phyloP scores from a whole-genome alignment of 2,329 filamentous ascomycete species.

The Cladophialophora carrionii region DNA sequence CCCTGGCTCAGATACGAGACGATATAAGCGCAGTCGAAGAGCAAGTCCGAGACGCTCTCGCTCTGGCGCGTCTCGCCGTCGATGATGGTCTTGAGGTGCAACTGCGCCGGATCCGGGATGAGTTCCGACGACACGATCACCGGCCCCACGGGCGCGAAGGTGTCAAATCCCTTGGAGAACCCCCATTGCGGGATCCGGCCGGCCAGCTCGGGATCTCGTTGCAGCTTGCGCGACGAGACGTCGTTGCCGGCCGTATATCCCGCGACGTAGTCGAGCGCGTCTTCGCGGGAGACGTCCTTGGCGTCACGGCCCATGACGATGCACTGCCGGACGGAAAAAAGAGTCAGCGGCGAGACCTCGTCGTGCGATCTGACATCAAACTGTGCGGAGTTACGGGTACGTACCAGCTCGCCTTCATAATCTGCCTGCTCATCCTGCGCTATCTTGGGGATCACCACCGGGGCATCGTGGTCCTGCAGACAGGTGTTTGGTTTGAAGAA shows the following conservation, averaged over 20 bases:
- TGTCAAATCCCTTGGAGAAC: constrained; percentile 48
- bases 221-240: constrained; percentile 46
- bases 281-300: constrained; percentile 43
- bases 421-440: constrained; percentile 48
- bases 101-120: constrained; percentile 41
- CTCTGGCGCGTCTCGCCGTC: constrained; percentile 47
- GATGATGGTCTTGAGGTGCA: constrained; percentile 44
- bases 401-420: constrained; percentile 48
- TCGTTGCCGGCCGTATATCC: constrained; percentile 49
- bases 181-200: constrained; percentile 44
- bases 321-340: constrained; percentile 5
- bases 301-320: constrained; percentile 45
- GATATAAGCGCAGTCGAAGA: constrained; percentile 45
- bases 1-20: constrained; percentile 46
- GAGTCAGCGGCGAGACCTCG: neutral
- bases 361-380: neutral
- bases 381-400: constrained; percentile 25
- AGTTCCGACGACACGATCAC: constrained; percentile 41
- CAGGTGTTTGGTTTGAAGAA: constrained; percentile 49
- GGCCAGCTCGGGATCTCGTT: constrained; percentile 43
- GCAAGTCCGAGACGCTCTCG: constrained; percentile 45
- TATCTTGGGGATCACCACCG: constrained; percentile 41
- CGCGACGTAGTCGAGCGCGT: constrained; percentile 47
- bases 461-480: constrained; percentile 42
- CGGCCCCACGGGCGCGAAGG: constrained; percentile 50